phyloP scores from a whole-genome alignment of 345 rosid species.

The Populus alba region DNA sequence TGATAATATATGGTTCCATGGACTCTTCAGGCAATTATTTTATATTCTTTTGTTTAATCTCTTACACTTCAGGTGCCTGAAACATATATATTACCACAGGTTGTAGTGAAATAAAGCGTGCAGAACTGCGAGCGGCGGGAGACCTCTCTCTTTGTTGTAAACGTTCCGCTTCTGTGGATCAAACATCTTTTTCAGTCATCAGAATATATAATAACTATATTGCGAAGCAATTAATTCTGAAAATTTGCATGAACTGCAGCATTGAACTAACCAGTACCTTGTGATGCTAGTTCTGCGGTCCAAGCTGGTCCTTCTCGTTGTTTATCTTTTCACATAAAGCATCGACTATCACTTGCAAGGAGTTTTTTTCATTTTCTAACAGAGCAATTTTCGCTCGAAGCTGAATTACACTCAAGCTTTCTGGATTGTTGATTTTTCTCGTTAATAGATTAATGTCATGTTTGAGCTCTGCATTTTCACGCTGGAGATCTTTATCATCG shows the following conservation, averaged over 20 bases:
- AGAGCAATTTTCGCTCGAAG: background rate
- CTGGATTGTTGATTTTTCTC: background rate
- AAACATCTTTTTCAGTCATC: background rate
- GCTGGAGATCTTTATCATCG: background rate
- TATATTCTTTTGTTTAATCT: background rate
- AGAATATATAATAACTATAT: background rate
- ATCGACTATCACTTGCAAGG: background rate
- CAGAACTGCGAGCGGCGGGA: background rate
- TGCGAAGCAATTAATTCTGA: background rate
- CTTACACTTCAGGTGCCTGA: background rate
- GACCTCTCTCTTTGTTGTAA: background rate
- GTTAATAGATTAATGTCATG: background rate
- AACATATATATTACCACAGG: background rate
- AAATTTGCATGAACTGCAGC: background rate
- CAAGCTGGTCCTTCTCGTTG: background rate
- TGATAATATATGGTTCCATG: background rate
- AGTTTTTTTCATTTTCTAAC: background rate
- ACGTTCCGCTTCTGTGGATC: background rate
- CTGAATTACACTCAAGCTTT: background rate
- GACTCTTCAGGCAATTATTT: background rate
- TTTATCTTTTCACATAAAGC: background rate
- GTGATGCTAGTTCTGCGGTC: background rate
- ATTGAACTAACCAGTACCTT: background rate
- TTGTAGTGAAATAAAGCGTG: background rate
- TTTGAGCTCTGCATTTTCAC: background rate